phyloP scores from a whole-genome alignment of 2,329 filamentous ascomycete genomes.

The Diaporthe sp. region DNA sequence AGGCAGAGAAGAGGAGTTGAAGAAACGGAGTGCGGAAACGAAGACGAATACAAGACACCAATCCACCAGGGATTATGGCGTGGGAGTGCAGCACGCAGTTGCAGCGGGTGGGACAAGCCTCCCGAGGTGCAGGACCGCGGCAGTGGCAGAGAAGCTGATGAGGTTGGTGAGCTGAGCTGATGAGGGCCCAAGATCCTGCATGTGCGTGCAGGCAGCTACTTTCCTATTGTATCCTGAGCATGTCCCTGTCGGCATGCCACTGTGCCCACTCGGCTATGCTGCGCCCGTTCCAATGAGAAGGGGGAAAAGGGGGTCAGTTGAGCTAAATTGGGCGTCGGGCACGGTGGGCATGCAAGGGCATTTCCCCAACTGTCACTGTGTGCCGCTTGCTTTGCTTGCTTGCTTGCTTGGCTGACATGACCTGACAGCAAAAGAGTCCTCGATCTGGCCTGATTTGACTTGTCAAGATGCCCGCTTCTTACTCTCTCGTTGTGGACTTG shows the following conservation, averaged over 20 bases:
- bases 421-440: conserved; percentile 1
- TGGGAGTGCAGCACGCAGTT: background rate
- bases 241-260: conserved; percentile 11
- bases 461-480: background rate
- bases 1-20: background rate
- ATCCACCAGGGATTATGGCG: conserved; percentile 22
- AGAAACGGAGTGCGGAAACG: conserved; percentile 16
- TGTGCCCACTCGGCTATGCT: conserved; percentile 16
- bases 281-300: conserved; percentile 33
- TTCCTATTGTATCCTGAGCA: background rate
- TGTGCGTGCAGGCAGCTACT: conserved; percentile 17
- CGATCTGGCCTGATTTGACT: background rate
- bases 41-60: conserved; percentile 16
- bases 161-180: background rate
- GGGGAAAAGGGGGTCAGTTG: background rate
- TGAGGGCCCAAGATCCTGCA: conserved; percentile 24
- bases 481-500: background rate
- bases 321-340: conserved; percentile 22
- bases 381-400: background rate
- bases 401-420: conserved; percentile 13
- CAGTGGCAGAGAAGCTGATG: background rate
- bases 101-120: conserved; percentile 16
- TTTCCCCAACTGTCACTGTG: conserved; percentile 1
- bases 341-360: conserved; percentile 15
- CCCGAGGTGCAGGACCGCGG: conserved; percentile 5